phyloP scores from a whole-genome alignment of 306 rosid species.

The Coriaria nepalensis region DNA sequence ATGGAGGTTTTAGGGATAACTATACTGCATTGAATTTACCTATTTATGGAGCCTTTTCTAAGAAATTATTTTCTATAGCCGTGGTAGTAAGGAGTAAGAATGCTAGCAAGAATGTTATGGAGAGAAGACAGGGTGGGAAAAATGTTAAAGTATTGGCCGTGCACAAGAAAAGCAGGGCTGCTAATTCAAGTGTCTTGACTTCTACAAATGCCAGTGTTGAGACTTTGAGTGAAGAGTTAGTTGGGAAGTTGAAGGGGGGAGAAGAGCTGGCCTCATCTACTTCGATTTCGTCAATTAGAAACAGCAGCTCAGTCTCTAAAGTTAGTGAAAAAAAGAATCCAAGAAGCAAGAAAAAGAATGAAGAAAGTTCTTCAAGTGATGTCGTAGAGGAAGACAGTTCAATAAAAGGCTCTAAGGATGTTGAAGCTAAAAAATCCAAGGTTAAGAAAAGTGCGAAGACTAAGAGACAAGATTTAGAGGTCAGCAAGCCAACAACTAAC shows the following conservation, averaged over 20 bases:
- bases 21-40: conserved; percentile 14
- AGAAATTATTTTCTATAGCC: conserved; percentile 37
- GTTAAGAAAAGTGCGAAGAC: conserved; percentile 13
- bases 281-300: conserved; percentile 10
- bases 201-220: conserved; percentile 16
- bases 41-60: conserved; percentile 21
- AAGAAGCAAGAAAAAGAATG: conserved; percentile 37
- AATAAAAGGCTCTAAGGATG: conserved; percentile 19
- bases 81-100: conserved; percentile 8
- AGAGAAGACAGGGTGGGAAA: conserved; percentile 21
- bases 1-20: conserved; percentile 13
- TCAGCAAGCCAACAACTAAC: too few relatives aligned
- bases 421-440: conserved; percentile 23
- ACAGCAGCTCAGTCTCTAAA: conserved; percentile 20
- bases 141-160: conserved; percentile 19
- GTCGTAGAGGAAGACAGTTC: conserved; percentile 18
- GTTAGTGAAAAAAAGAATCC: conserved; percentile 24
- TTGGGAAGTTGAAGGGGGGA: conserved; percentile 18
- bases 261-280: conserved; percentile 3
- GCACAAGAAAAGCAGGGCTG: conserved; percentile 17
- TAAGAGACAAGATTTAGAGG: conserved; percentile 24
- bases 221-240: conserved; percentile 16
- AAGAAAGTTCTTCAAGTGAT: conserved; percentile 16
- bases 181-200: conserved; percentile 12
- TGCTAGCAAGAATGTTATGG: conserved; percentile 9